Conservation (phyloP, 2,329 filamentous ascomycete genomes). For the Pestalotiopsis sp. region DNA sequence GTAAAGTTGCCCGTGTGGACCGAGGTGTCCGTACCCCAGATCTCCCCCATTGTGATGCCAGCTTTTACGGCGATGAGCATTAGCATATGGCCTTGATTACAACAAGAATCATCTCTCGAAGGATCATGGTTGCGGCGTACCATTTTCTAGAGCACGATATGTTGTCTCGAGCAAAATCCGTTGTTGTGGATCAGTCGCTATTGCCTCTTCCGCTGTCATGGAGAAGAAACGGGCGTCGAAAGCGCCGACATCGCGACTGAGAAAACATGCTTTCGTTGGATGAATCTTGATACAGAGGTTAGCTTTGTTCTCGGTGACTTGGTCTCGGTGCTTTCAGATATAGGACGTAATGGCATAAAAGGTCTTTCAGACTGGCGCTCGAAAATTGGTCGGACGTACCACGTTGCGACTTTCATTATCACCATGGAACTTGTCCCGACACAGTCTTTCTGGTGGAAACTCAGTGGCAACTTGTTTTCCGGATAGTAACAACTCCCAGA, state of each 20-base stretch:
- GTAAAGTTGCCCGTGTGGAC: background rate
- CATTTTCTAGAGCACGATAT: slow-evolving; percentile 50
- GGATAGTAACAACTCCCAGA: no score
- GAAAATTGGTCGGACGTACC: no score
- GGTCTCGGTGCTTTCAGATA: no score
- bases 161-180: slow-evolving; percentile 53
- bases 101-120: no score
- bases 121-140: slow-evolving; percentile 27
- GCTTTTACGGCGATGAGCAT: background rate
- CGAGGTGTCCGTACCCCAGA: background rate
- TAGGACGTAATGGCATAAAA: no score
- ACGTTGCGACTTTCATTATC: no score
- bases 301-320: no score
- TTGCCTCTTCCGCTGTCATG: background rate
- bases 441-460: no score
- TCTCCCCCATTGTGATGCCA: background rate
- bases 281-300: no score
- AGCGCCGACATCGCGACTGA: background rate
- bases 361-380: no score
- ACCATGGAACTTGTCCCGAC: no score
- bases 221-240: background rate
- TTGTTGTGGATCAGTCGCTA: slow-evolving; percentile 42
- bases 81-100: slow-evolving; percentile 5
- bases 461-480: no score
- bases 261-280: background rate